Base-by-base conservation (phyloP, 75 land plant genomes). In the Sequoiadendron giganteum region DNA sequence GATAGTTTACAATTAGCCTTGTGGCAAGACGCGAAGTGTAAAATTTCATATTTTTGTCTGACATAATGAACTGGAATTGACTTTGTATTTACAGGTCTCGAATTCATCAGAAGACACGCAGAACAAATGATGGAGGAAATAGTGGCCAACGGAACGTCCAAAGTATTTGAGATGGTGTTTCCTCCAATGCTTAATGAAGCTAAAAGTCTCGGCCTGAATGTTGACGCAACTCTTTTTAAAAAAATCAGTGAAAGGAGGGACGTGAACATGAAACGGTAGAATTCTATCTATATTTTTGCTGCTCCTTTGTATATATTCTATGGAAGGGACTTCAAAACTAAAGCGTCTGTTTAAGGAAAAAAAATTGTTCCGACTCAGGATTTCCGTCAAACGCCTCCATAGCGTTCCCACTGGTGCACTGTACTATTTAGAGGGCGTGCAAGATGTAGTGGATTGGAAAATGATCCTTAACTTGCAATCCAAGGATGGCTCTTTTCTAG, bases 361-460 rank as follows among this genome's bases (percentile, higher is more conserved):
- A 36, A 32, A 38, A 77, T 10, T 77, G 18, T 28, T 42, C 0
- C 21, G 32, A 10, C 18, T 25, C 40, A 89, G 89, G 87, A 72
- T 88, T 8, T 89, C 91, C 39, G 5, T 47, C 7, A 72, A 90
- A 25, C 81, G 83, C 38, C 45, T 90, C 73, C 91, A 90, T 25
- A n/a, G 43, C 36, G 56, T 65, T 83, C 90, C 80, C 8, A 88
- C 86, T 81, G 13, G 4, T 88, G 15, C 68, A 72, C 1, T 88
- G 85, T 21, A 40, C 82, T 10, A 54, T 48, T 10, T 48, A 10
- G 52, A 9, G 52, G 52, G 52, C 11, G 52, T 48, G 52, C 52
- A 48, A 10, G 91, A 88, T 11, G 34, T 89, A 30, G 83, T 85
- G 19, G 48, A 90, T n/a, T 90, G 91, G 91, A 85, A 90, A 19